Conservation (phyloP, 257 asterid species). For the Solanum appendiculatum region DNA sequence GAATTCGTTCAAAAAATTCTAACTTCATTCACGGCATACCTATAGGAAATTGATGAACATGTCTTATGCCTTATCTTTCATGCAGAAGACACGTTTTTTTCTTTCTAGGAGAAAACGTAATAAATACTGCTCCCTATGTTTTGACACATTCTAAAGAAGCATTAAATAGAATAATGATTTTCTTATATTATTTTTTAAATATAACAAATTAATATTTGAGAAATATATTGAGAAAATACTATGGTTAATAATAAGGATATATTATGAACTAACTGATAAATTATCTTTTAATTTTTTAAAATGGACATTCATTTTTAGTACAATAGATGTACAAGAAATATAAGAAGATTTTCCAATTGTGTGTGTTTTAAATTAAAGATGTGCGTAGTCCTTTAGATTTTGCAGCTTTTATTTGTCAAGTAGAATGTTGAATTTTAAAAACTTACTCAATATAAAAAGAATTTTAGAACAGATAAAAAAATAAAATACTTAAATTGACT, state of each 20-base stretch:
- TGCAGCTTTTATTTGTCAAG: fast-evolving
- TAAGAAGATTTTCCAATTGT: background rate
- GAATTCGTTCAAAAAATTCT: too few relatives aligned
- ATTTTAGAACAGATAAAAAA: too few relatives aligned
- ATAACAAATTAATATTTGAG: background rate
- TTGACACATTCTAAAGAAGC: background rate
- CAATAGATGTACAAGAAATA: background rate
- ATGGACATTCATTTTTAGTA: too few relatives aligned
- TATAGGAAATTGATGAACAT: background rate
- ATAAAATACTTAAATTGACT: too few relatives aligned
- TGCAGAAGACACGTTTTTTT: too few relatives aligned
- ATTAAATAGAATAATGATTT: too few relatives aligned
- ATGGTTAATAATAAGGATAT: too few relatives aligned
- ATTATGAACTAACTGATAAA: too few relatives aligned
- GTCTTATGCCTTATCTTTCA: background rate
- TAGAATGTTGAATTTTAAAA: too few relatives aligned
- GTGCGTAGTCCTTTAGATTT: background rate
- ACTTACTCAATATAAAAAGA: background rate
- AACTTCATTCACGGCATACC: fast-evolving
- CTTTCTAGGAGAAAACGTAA: background rate
- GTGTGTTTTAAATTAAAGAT: background rate
- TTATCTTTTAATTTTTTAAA: too few relatives aligned
- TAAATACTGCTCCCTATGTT: background rate
- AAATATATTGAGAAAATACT: background rate
- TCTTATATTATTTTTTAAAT: too few relatives aligned